phyloP scores from a whole-genome alignment of 441 rosid genomes.

The Caryocar brasiliense region DNA sequence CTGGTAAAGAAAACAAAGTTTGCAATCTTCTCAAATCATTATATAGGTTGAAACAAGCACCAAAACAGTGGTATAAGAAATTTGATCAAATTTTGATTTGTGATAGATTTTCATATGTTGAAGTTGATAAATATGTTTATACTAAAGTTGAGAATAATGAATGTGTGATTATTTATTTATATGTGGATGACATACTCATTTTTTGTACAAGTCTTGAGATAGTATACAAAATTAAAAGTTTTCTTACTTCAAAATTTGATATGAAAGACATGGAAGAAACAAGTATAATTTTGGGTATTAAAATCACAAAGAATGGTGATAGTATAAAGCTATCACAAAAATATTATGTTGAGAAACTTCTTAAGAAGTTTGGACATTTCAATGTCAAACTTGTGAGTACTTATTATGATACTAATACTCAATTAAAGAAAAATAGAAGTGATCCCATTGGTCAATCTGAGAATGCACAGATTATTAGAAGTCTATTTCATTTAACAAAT shows the following conservation, averaged over 20 bases:
- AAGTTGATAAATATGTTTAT: background rate
- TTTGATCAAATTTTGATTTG: background rate
- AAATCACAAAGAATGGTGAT: background rate
- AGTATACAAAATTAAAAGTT: background rate
- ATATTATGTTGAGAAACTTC: conserved; percentile 2
- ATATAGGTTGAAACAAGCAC: too few species aligned
- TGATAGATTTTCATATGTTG: background rate
- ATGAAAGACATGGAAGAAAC: background rate
- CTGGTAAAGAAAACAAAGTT: background rate
- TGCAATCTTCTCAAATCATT: background rate
- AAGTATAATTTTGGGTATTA: background rate
- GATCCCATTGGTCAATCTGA: background rate
- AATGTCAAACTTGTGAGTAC: background rate
- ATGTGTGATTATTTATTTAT: background rate
- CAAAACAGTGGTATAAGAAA: background rate
- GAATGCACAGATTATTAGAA: background rate
- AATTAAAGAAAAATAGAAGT: background rate
- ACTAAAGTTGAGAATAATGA: background rate
- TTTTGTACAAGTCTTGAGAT: background rate
- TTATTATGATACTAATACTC: background rate
- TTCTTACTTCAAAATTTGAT: background rate
- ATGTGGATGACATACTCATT: background rate
- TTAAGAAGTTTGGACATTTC: background rate
- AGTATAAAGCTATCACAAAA: background rate
- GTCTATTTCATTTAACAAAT: background rate